phyloP scores from a whole-genome alignment of 208 protist genomes.

The Trypanosoma grayi region DNA sequence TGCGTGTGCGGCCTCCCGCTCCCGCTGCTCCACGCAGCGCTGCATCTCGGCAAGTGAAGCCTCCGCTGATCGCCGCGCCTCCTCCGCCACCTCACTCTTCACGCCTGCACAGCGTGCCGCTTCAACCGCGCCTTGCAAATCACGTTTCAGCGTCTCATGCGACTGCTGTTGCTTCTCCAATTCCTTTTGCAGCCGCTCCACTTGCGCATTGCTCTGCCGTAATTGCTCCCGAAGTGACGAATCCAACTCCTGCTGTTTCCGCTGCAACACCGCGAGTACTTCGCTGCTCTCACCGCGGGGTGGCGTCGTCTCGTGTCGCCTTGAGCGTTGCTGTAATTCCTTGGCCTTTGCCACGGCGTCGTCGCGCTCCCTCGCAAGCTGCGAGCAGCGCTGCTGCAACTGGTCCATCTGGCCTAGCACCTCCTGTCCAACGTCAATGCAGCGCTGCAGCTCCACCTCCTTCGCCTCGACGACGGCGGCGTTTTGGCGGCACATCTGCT shows the following conservation, averaged over 20 bases:
- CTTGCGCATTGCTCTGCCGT: background rate
- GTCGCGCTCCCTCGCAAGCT: constrained; percentile 55
- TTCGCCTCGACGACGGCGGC: constrained; percentile 46
- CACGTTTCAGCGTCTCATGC: constrained; percentile 14
- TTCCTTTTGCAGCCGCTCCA: background rate
- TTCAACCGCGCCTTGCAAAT: constrained; percentile 5
- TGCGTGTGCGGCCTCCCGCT: constrained; percentile 8
- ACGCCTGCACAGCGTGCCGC: constrained; percentile 5
- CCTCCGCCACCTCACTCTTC: constrained; percentile 16
- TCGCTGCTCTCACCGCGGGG: background rate
- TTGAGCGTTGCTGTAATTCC: background rate
- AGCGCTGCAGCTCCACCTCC: constrained; percentile 65
- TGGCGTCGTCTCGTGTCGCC: background rate
- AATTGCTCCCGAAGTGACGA: background rate
- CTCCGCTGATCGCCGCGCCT: constrained; percentile 15
- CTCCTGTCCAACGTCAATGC: constrained; percentile 76
- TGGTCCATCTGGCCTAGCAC: constrained; percentile 64
- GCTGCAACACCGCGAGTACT: background rate
- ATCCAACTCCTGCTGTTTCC: background rate
- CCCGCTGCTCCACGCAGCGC: background rate
- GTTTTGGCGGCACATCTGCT: constrained; percentile 26
- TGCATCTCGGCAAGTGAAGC: background rate
- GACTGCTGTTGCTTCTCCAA: constrained; percentile 18
- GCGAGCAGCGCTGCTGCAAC: constrained; percentile 47
- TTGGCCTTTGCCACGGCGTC: background rate